Percentiles rank a stretch among this genome's conserved stretches.
phyloP scores from a whole-genome alignment of 768 basidiomycete genomes.

The Lactarius indigo region DNA sequence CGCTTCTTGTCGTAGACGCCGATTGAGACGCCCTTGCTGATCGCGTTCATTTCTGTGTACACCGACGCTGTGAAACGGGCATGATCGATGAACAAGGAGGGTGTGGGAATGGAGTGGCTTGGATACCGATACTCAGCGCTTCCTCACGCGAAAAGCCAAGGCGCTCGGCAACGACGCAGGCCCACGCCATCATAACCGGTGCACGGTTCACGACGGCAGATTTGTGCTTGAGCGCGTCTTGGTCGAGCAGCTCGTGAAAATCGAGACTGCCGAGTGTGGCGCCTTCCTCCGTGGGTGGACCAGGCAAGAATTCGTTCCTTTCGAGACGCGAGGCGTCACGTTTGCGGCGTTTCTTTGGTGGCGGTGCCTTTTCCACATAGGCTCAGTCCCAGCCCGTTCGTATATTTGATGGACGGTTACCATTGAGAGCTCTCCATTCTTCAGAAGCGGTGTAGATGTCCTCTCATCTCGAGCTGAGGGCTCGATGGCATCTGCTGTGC shows the following conservation, averaged over 20 bases:
- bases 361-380: slow-evolving; percentile 28
- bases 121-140: slow-evolving; percentile 82
- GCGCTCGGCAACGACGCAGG: slow-evolving; percentile 77
- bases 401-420: background rate
- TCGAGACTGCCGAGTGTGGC: slow-evolving; percentile 53
- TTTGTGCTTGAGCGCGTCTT: slow-evolving; percentile 61
- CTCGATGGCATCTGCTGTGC: slow-evolving; percentile 6
- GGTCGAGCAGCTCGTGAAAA: slow-evolving; percentile 71
- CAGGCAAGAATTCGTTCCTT: slow-evolving; percentile 64
- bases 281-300: slow-evolving; percentile 47
- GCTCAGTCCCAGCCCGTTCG: background rate
- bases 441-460: background rate
- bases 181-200: slow-evolving; percentile 94
- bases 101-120: background rate
- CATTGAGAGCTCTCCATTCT: slow-evolving; percentile 12
- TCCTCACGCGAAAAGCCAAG: slow-evolving; percentile 87
- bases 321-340: slow-evolving; percentile 34
- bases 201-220: slow-evolving; percentile 80
- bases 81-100: background rate
- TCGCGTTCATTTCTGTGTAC: slow-evolving; percentile 90
- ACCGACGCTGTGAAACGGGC: slow-evolving; percentile 62
- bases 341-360: slow-evolving; percentile 56
- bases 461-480: background rate
- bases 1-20: slow-evolving; percentile 65
- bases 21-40: slow-evolving; percentile 78